Base-by-base conservation (phyloP, 1,139 yeast species). In the Pichia cactophila region DNA sequence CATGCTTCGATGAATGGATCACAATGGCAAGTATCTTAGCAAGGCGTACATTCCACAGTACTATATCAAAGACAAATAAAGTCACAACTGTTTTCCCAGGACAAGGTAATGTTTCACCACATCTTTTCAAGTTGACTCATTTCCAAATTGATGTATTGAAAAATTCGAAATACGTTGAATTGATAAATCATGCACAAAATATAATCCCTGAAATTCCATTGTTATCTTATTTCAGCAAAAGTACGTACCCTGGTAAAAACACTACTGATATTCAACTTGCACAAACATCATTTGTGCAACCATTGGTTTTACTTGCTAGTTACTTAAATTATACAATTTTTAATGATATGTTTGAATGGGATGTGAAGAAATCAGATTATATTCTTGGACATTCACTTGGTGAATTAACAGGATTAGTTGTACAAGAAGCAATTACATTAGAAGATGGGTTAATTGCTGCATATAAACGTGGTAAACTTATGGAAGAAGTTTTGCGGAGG, bases 371-470 rank as follows among this genome's bases (percentile, higher is more conserved):
- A 7, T 50, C 58, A 1, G 61, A 64, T 42, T 61, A 56, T 46
- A 51, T 60, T 39, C 41, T 65, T n/a, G 71, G 71, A 5, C 71
- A 67, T 49, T 66, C 70, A 5, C 49, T 68, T 17, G 71, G 71
- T 1, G 71, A 68, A 44, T 60, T 67, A 11, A 57, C 64, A 17
- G 51, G 60, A 4, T 44, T 68, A 28, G 62, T 59, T 2, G 41
- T 62, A 7, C 68, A 63, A 50, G 62, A 51, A 5, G 56, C 56
- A 0, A 42, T 68, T 0, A 33, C 58, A 0, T 56, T 65, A 26
- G 58, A 56, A 14, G 48, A 61, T n/a, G 64, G 64, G 2, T 45
- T 68, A 9, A 26, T 42, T 3, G 45, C 65, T 3, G 64, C 66
- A 2, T 54, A 58, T 35, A 38, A 51, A 20, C 51, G 71, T 29